A percentile compares a stretch with the other conserved stretches of the same genome.
phyloP scores from a whole-genome alignment of 331 rosid species.

The Ulmus americana region DNA sequence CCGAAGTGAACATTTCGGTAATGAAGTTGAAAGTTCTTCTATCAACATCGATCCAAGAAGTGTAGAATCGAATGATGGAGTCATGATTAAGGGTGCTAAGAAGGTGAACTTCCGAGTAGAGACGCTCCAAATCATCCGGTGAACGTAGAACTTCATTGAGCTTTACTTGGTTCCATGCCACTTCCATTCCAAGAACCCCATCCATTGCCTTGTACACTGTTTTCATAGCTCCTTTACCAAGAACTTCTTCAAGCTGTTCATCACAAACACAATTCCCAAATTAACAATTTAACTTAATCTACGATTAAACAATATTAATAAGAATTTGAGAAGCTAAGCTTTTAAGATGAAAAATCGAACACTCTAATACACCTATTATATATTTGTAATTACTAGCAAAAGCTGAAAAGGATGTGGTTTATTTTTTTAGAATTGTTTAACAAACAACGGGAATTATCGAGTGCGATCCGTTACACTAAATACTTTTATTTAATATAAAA shows the following conservation, averaged over 20 bases:
- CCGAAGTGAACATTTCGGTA: constrained; percentile 93
- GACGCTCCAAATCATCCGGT: constrained; percentile 80
- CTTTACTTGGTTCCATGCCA: constrained; percentile 90
- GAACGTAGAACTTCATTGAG: constrained; percentile 62
- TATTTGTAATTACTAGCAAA: no score
- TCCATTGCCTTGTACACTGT: constrained; percentile 94
- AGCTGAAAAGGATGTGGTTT: no score
- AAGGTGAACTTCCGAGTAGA: constrained; percentile 96
- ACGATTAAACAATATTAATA: no score
- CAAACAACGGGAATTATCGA: no score
- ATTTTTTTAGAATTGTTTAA: no score
- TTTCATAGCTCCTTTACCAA: constrained; percentile 96
- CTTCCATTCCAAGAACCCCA: constrained; percentile 81
- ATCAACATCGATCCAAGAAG: constrained; percentile 87
- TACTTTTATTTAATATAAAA: no score
- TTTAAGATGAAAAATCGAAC: no score
- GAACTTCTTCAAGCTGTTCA: constrained; percentile 70
- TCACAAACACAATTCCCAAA: constrained; percentile 5
- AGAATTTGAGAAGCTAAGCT: no score
- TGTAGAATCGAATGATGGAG: constrained; percentile 71
- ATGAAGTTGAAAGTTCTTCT: constrained; percentile 76
- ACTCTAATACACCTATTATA: no score
- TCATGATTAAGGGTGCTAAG: constrained; percentile 85
- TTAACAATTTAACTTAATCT: no score
- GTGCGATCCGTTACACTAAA: no score